Evolutionary conservation across 2,329 filamentous ascomycete genomes (phyloP), one percentile per base, ranked within the genome.

Genomic region (Trichoderma sp.): DNA sequence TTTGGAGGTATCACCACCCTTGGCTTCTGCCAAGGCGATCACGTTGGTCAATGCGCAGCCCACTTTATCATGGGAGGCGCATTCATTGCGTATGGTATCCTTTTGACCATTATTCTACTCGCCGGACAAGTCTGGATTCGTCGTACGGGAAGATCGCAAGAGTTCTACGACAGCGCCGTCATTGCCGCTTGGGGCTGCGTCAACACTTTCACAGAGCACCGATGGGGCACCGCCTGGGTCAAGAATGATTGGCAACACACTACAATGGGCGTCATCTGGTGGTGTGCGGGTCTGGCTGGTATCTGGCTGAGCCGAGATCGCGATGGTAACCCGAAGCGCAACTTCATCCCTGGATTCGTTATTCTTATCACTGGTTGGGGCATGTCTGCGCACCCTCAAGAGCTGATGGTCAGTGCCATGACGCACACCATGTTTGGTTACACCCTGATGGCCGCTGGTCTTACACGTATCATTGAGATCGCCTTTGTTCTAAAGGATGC

Each of bases 201-300:
- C 85, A 99, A 98, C 84, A 98, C 97, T 9, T 98, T 99, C 80
- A 99, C 97, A 21, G 97, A 98, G 84, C 97, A 99, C 83, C 91
- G 93, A 71, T 99, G 97, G 97, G 97, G 97, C 73, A 88, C 88
- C 1, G 89, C 91, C 0, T 99, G 97, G 97, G 95, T 93, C 71
- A 91, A 91, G 84, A 98, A 98, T 81, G 97, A 99, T 83, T 91
- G 98, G 86, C 96, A 99, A 84, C 97, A 99, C 84, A 99, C 97
- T 0, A 94, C 94, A n/a, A 98, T 99, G 96, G 97, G 97, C n/a
- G 91, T 99, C 77, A 92, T 99, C 69, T 99, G 97, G 97, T 99
- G 96, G 96, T 94, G 92, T 80, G 96, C 97, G 8, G 97, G 97
- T 29, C 86, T 99, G 35, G 90, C 96, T 12, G 97, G 97, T 59